phyloP scores from a whole-genome alignment of 1,284 basidiomycete genomes.

The Cutaneotrichosporon mucoides region DNA sequence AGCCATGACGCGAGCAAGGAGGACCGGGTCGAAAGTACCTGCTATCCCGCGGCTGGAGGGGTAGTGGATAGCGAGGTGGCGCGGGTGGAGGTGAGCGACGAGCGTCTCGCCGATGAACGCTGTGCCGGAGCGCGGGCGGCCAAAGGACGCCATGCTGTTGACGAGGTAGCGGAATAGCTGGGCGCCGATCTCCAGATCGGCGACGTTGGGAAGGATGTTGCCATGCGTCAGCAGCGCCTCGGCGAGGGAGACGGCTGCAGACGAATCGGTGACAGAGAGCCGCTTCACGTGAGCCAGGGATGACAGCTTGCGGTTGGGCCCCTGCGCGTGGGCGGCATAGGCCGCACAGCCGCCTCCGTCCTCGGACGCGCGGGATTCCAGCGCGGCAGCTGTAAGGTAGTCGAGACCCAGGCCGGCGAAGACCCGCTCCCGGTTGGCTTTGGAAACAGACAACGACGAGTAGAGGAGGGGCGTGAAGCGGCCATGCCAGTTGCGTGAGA shows the following conservation, averaged over 20 bases:
- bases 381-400: conserved; percentile 9
- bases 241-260: conserved; percentile 6
- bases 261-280: conserved; percentile 4
- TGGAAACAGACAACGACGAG: conserved; percentile 1
- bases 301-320: conserved; percentile 4
- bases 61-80: conserved; percentile 9
- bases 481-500: conserved; percentile 6
- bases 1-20: conserved; percentile 15
- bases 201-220: conserved; percentile 2
- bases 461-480: conserved; percentile 12
- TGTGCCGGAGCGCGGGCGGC: conserved; percentile 11
- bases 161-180: conserved; percentile 18
- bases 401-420: conserved; percentile 15
- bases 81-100: conserved; percentile 12
- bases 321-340: not conserved
- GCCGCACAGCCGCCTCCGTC: not conserved
- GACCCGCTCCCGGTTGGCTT: conserved; percentile 7
- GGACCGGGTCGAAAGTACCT: conserved; percentile 15
- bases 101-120: conserved; percentile 20
- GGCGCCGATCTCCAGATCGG: conserved; percentile 12
- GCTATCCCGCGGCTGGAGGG: conserved; percentile 1
- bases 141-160: conserved; percentile 16
- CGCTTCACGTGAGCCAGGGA: conserved; percentile 5
- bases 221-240: conserved; percentile 14
- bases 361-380: conserved; percentile 14